Base-by-base conservation (phyloP, 768 basidiomycete genomes). In the Leccinellum albellum region DNA sequence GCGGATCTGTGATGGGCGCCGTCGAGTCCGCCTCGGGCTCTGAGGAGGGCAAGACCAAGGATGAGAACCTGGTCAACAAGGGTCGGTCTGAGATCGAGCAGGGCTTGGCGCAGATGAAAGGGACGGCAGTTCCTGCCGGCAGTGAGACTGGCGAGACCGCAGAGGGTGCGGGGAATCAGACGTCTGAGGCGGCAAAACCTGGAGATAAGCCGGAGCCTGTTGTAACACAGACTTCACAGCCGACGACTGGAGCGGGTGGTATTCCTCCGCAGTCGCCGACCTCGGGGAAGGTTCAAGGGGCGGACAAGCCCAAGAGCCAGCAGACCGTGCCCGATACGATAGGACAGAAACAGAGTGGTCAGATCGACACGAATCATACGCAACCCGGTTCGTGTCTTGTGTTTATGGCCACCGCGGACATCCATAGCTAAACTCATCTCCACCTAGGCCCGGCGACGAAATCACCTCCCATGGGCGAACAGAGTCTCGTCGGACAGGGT, bases 1-100 rank as follows among this genome's bases (percentile, higher is more conserved):
- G 79, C 24, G 81, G 81, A 7, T 73, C 78, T 0, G 56, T 73
- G 9, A 62, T 80, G 47, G 74, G 75, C 12, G 73, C 74, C 3
- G 58, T 79, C 10, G 79, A 81, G 53, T 67, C 69, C 1, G 35
- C 73, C 10, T 61, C 70, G 2, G 60, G 60, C 26, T 50, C 63
- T 2, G 64, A 68, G 6, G 61, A 68, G 13, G 65, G 66, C 1
- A 66, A 64, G 6, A 56, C 62, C 6, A 69, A 66, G 15, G 68
- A 80, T 6, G 74, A 75, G 4, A 74, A 75, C 3, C 70, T 78
- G 6, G 71, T 68, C 0, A 45, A 63, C 6, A 65, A 73, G 45
- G 81, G 81, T 1, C 70, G 74, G 20, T 31, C 68, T 29, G 79
- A 82, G 58, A 63, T 75, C 12, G 66, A 78, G 54, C 64, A 71